phyloP scores from a whole-genome alignment of 805 yeast species.

The Kazachstania psychrophila region DNA sequence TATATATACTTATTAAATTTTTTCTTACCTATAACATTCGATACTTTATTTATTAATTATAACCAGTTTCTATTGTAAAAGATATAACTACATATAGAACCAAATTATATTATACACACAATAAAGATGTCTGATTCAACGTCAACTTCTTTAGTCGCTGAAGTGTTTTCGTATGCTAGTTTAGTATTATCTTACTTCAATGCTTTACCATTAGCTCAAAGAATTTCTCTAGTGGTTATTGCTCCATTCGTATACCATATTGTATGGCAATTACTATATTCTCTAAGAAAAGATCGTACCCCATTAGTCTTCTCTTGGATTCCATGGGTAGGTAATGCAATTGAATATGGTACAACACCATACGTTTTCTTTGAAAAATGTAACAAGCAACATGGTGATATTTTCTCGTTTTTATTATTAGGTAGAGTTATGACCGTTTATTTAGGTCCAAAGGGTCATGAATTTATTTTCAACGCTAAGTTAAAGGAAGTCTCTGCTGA shows the following conservation, averaged over 20 bases:
- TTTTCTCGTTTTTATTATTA: conserved; percentile 78
- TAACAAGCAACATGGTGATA: conserved; percentile 81
- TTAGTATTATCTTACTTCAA: conserved; percentile 20
- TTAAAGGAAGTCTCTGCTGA: conserved; percentile 88
- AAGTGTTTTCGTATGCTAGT: conserved; percentile 12
- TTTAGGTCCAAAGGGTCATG: conserved; percentile 96
- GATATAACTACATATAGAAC: too few relatives aligned
- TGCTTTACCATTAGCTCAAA: conserved; percentile 31
- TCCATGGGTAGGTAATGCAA: conserved; percentile 94
- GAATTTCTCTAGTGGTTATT: conserved; percentile 27
- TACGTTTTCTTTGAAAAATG: conserved; percentile 78
- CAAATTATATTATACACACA: too few relatives aligned
- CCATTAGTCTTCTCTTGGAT: conserved; percentile 88
- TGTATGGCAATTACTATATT: conserved; percentile 57
- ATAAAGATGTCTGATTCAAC: conserved; percentile 10
- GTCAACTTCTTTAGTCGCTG: conserved; percentile 16
- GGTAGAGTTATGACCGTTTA: conserved; percentile 94
- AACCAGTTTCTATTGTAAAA: too few relatives aligned
- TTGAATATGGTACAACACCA: conserved; percentile 85
- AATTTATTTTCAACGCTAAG: conserved; percentile 86
- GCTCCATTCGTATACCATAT: conserved; percentile 57
- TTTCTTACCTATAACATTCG: too few relatives aligned
- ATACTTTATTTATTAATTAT: too few relatives aligned
- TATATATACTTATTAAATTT: too few relatives aligned
- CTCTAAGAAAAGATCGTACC: conserved; percentile 70